phyloP scores from a whole-genome alignment of 192 early-diverging fungal species.

The Gigaspora rosea region DNA sequence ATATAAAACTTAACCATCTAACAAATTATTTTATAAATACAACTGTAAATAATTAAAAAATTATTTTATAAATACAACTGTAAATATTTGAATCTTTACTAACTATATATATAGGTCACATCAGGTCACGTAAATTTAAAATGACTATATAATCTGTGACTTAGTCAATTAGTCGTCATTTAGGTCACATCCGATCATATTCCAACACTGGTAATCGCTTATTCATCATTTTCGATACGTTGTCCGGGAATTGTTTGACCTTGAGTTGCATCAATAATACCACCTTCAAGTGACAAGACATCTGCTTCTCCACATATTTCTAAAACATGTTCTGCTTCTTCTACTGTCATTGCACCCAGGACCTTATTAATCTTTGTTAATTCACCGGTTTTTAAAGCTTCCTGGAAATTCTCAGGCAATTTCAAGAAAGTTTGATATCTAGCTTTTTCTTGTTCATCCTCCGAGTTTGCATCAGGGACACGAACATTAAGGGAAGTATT shows the following conservation, averaged over 20 bases:
- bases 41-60: no score
- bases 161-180: no score
- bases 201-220: no score
- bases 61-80: no score
- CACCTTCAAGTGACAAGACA: constrained; percentile 55
- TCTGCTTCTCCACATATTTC: constrained; percentile 70
- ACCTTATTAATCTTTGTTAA: constrained; percentile 84
- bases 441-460: constrained; percentile 56
- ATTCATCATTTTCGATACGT: not conserved
- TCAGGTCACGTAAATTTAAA: no score
- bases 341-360: constrained; percentile 64
- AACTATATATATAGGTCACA: no score
- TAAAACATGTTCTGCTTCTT: constrained; percentile 80
- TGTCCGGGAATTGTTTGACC: constrained; percentile 32
- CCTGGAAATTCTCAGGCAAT: constrained; percentile 72
- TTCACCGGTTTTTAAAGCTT: constrained; percentile 74
- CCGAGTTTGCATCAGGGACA: constrained; percentile 59
- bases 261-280: constrained; percentile 46
- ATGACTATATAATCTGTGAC: no score
- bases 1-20: no score
- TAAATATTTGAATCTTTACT: no score
- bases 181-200: no score
- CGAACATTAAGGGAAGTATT: constrained; percentile 73
- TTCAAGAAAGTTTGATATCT: constrained; percentile 68
- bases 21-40: no score